phyloP scores from a whole-genome alignment of 2,329 filamentous ascomycete species.

The Pseudonectria buxi region DNA sequence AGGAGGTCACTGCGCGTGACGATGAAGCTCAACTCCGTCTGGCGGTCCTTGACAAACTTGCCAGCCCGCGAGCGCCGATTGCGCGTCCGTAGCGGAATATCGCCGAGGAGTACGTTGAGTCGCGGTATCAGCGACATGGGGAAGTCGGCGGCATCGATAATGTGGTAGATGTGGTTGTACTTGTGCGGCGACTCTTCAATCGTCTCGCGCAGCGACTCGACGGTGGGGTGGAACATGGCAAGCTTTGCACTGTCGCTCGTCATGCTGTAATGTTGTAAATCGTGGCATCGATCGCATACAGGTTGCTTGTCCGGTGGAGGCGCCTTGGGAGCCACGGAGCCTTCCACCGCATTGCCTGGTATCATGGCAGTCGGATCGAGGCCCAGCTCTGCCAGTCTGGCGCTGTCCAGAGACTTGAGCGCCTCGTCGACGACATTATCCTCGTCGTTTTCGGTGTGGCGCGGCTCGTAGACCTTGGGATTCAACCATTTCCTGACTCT shows the following conservation, averaged over 20 bases:
- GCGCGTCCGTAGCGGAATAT: constrained; percentile 67
- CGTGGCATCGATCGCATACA: constrained; percentile 83
- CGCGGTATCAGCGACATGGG: constrained; percentile 85
- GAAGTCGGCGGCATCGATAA: constrained; percentile 93
- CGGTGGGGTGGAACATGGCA: constrained; percentile 71
- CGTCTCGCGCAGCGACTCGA: constrained; percentile 75
- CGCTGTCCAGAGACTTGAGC: constrained; percentile 35
- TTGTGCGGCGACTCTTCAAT: constrained; percentile 84
- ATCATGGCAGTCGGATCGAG: constrained; percentile 36
- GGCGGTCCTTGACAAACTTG: constrained; percentile 59
- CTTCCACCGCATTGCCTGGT: constrained; percentile 20
- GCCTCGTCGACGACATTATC: constrained; percentile 42
- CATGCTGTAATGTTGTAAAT: constrained; percentile 66
- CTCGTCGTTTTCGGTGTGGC: constrained; percentile 24
- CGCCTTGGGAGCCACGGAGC: constrained; percentile 11
- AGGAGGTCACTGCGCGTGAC: constrained; percentile 85
- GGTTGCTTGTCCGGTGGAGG: constrained; percentile 36
- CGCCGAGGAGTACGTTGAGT: constrained; percentile 61
- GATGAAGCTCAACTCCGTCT: constrained; percentile 79
- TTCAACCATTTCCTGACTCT: constrained; percentile 42
- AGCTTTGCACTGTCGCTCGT: constrained; percentile 39
- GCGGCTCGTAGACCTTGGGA: constrained; percentile 11
- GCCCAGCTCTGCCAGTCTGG: constrained; percentile 38
- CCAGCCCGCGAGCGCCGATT: constrained; percentile 69
- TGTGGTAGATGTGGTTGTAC: constrained; percentile 90